Evolutionary conservation across 257 asterid genomes (phyloP), one percentile per base, ranked within the genome.

Genomic region (Primulina eburnea): DNA sequence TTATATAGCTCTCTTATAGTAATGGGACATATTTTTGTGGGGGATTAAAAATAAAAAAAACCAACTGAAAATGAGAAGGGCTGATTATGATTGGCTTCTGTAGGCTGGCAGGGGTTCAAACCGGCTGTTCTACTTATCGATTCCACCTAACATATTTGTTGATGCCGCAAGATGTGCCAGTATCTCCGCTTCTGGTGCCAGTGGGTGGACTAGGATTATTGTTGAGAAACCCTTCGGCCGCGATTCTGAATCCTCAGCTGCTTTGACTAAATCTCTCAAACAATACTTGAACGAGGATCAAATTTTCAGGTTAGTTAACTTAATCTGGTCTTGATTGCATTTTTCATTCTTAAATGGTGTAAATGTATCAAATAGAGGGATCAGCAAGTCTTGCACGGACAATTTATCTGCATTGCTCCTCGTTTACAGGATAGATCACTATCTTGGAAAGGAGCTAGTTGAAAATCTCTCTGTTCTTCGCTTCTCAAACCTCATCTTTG

Each of bases 161-260:
- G 83, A 86, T 65, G 98, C 96, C 55, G 98, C 90, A 73, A 88
- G 82, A 81, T 86, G 97, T 79, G 98, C 97, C 5, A 93, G 96
- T 72, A 74, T 77, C 71, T 90, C 97, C 60, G 95, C 98, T 55
- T 90, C 98, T 62, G 75, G 97, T 47, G 74, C 85, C 57, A 80
- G 78, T 75, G 98, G 98, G 64, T 93, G 97, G 97, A 93, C 97
- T 21, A 80, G 98, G 79, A 96, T 93, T 80, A 93, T 93, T 66
- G 97, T 93, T 12, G 98, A 93, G 88, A 93, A 93, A 84, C 98
- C 98, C 62, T 93, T 93, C 86, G 98, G 98, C 24, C 84, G 97
- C 57, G 98, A 93, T 79, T 87, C 90, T 33, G 98, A 89, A 65
- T 90, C 98, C 67, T 93, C 98, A 1, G 92, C 97, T 83, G 92